These are phyloP conservation scores for Mycena floridula DNA, from an alignment of 768 basidiomycete species.

Conservation along the genomic window DNA sequence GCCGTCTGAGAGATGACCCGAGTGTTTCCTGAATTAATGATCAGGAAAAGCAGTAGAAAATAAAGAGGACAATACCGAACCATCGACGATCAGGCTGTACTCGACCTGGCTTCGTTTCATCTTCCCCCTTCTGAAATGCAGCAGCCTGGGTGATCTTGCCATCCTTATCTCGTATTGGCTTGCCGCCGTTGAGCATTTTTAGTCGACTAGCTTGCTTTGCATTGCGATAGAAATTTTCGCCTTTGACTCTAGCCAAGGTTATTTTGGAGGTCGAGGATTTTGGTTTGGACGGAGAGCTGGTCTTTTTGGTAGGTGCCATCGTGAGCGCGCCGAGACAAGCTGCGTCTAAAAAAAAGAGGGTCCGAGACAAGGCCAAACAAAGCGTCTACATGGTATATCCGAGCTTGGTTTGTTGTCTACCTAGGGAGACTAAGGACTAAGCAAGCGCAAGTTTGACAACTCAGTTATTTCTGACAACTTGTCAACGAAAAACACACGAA, in stretches of 20 bases:
- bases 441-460: no score
- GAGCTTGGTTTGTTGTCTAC: no score
- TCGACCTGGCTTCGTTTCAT: conserved; percentile 81
- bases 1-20: conserved; percentile 95
- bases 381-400: no score
- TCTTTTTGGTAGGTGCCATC: no score
- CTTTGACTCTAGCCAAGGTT: conserved; percentile 69
- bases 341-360: no score
- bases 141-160: conserved; percentile 93
- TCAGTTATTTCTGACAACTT: no score
- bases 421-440: no score
- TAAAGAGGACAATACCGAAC: conserved; percentile 62
- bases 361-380: no score
- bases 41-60: conserved; percentile 1
- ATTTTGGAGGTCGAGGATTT: conserved; percentile 19
- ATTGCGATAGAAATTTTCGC: conserved; percentile 98
- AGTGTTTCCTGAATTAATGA: conserved; percentile 71
- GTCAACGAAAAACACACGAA: no score
- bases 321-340: no score
- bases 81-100: conserved; percentile 94
- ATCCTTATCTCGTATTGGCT: conserved; percentile 83
- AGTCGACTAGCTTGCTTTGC: conserved; percentile 79
- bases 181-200: conserved; percentile 92
- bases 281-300: not conserved
- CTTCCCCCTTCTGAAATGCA: conserved; percentile 93